phyloP scores from a whole-genome alignment of 805 yeast genomes.

The Barnettozyma siamensis region DNA sequence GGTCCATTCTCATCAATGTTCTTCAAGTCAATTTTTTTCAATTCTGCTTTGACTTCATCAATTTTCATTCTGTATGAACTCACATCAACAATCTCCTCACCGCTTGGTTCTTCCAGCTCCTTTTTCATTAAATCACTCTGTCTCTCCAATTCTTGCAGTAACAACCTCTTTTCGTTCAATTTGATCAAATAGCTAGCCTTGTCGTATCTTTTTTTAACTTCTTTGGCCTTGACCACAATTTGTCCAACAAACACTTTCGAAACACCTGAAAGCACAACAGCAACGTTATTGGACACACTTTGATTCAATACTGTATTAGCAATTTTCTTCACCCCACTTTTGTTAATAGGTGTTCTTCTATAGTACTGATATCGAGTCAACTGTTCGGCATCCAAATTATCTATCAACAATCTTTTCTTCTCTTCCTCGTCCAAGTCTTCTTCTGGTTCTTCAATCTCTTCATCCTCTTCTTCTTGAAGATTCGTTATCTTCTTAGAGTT shows the following conservation, averaged over 20 bases:
- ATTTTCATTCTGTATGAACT: slow-evolving; percentile 15
- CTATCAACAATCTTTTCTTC: slow-evolving; percentile 54
- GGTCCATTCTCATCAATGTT: slow-evolving; percentile 45
- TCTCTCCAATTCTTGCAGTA: slow-evolving; percentile 28
- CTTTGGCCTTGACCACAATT: slow-evolving; percentile 74
- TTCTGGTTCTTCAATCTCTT: slow-evolving; percentile 20
- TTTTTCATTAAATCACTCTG: slow-evolving; percentile 34
- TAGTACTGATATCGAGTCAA: slow-evolving; percentile 83
- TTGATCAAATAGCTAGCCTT: slow-evolving; percentile 31
- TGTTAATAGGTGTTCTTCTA: slow-evolving; percentile 69
- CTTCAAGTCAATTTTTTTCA: slow-evolving; percentile 26
- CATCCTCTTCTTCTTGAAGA: slow-evolving; percentile 22
- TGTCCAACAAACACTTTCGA: slow-evolving; percentile 90
- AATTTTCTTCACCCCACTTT: slow-evolving; percentile 71
- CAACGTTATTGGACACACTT: slow-evolving; percentile 70
- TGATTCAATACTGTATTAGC: slow-evolving; percentile 78
- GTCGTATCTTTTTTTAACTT: slow-evolving; percentile 54
- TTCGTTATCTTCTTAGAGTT: slow-evolving; percentile 10
- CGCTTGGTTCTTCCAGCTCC: slow-evolving; percentile 15
- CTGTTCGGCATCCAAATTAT: slow-evolving; percentile 74
- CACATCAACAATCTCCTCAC: slow-evolving; percentile 4
- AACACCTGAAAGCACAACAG: slow-evolving; percentile 77
- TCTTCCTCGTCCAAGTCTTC: slow-evolving; percentile 46
- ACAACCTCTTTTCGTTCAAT: slow-evolving; percentile 36
- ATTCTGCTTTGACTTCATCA: slow-evolving; percentile 21